Conservation (phyloP, 2,329 filamentous ascomycete genomes). For the Tolypocladium endophyticum region DNA sequence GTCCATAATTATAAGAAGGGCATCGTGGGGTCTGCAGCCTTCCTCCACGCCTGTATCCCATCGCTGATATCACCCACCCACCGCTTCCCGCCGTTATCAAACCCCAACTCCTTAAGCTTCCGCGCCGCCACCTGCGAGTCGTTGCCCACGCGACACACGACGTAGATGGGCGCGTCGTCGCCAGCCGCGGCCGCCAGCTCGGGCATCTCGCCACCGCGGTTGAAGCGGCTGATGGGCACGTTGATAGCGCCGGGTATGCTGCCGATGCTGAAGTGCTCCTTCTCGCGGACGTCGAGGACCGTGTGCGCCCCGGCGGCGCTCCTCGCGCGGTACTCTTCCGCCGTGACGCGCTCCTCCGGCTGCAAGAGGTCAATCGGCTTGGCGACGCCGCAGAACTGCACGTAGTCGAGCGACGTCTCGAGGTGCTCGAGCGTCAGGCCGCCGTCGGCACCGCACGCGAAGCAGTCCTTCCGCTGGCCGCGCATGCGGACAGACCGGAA, state of each 20-base stretch:
- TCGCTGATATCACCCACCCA: constrained; percentile 62
- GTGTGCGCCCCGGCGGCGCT: constrained; percentile 30
- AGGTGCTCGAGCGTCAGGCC: constrained; percentile 52
- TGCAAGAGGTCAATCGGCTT: constrained; percentile 44
- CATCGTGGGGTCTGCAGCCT: constrained; percentile 48
- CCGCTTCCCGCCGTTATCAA: constrained; percentile 39
- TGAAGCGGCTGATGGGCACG: constrained; percentile 48
- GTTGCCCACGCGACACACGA: constrained; percentile 66
- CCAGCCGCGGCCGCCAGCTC: not conserved
- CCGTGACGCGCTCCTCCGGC: constrained; percentile 57
- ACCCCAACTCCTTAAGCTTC: constrained; percentile 52
- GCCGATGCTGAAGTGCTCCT: constrained; percentile 75
- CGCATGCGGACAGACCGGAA: constrained; percentile 73
- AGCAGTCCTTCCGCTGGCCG: constrained; percentile 57
- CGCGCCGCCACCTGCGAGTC: constrained; percentile 64
- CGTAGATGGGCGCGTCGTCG: constrained; percentile 47
- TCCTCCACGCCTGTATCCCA: constrained; percentile 63
- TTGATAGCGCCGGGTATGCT: constrained; percentile 68
- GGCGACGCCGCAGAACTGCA: constrained; percentile 68
- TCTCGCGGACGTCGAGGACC: constrained; percentile 75
- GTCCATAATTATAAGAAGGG: constrained; percentile 34
- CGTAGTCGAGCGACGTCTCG: constrained; percentile 62
- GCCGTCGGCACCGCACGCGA: constrained; percentile 58
- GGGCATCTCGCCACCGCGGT: constrained; percentile 22
- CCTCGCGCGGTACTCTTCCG: constrained; percentile 41